Conservation (phyloP, 108 stramenopile species). For the Aurantiochytrium sp. region DNA sequence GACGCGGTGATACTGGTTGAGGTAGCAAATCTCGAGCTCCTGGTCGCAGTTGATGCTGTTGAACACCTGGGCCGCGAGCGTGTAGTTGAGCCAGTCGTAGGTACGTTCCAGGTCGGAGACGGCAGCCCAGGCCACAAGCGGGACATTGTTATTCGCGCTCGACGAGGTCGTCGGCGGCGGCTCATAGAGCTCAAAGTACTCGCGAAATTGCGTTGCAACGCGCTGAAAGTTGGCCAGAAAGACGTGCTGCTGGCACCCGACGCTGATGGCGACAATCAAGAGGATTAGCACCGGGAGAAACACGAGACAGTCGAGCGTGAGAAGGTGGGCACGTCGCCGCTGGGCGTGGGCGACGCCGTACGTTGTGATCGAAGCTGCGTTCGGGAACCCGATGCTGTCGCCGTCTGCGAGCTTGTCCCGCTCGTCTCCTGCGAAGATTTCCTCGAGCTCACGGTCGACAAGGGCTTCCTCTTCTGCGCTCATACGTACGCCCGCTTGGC, state of each 20-base stretch:
- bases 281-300: neutral
- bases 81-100: neutral
- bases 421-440: no score
- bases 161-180: neutral
- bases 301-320: neutral
- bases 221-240: neutral
- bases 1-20: neutral
- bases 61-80: neutral
- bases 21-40: neutral
- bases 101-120: neutral
- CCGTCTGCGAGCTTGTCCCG: no score
- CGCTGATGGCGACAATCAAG: neutral
- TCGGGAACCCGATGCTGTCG: no score
- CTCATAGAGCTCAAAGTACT: neutral
- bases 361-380: neutral
- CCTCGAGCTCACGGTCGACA: no score
- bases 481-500: no score
- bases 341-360: neutral
- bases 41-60: neutral
- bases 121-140: neutral
- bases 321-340: neutral
- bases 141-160: neutral
- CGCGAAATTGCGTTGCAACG: neutral
- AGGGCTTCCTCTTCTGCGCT: no score
- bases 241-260: neutral